These are phyloP conservation scores for Acer saccharum DNA, from an alignment of 345 rosid genomes.

Conservation along the genomic window DNA sequence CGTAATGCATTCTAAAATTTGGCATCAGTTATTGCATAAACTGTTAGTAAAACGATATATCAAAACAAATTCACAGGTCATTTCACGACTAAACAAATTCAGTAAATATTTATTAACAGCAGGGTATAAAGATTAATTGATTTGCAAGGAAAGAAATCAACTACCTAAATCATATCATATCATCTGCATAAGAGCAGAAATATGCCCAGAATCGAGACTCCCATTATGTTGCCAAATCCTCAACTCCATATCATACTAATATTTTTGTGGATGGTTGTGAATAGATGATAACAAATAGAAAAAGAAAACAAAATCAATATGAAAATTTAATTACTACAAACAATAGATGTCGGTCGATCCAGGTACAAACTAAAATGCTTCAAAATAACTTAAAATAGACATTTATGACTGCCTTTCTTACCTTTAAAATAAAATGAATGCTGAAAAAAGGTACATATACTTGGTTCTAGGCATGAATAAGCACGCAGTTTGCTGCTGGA, in stretches of 20 bases:
- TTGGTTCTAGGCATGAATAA: neutral
- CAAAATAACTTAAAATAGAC: neutral
- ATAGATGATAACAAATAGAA: neutral
- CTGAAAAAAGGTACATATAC: neutral
- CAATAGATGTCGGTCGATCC: neutral
- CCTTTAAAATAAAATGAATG: neutral
- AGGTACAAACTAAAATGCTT: neutral
- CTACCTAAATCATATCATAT: neutral
- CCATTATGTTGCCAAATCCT: neutral
- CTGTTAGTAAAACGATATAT: neutral
- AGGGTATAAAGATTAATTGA: neutral
- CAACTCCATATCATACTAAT: neutral
- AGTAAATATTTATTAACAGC: neutral
- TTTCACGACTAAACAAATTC: too few relatives aligned
- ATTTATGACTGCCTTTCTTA: slow-evolving; percentile 2
- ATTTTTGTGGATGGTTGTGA: neutral
- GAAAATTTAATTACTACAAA: neutral
- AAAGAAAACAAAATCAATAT: neutral
- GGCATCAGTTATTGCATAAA: neutral
- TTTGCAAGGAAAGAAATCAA: neutral
- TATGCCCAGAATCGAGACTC: neutral
- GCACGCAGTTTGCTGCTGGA: neutral
- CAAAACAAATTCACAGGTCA: neutral
- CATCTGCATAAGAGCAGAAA: neutral
- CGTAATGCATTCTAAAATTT: too few relatives aligned